A percentile compares a stretch with the other conserved stretches of the same genome.
Conservation (phyloP, 371 early-diverging fungal genomes). For the Choanephora cucurbitarum region DNA sequence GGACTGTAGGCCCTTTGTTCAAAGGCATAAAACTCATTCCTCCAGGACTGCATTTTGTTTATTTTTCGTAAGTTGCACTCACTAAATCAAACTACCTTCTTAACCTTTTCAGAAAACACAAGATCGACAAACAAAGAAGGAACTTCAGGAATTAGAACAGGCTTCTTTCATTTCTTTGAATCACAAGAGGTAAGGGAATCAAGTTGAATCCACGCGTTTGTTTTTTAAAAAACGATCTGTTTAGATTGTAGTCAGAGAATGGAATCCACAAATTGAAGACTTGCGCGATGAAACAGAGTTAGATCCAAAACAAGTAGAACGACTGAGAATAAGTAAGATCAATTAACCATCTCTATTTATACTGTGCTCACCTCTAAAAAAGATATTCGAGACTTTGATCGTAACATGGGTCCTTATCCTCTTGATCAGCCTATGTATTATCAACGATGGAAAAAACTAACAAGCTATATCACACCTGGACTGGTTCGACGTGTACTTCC, state of each 20-base stretch:
- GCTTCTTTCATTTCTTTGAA: slow-evolving; percentile 76
- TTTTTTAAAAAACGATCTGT: neutral
- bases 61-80: slow-evolving; percentile 72
- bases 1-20: slow-evolving; percentile 91
- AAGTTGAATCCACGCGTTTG: no score
- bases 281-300: slow-evolving; percentile 50
- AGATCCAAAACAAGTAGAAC: slow-evolving; percentile 52
- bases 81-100: no score
- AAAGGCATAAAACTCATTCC: slow-evolving; percentile 93
- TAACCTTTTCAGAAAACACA: no score
- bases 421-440: slow-evolving; percentile 62
- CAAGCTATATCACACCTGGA: slow-evolving; percentile 61
- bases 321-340: slow-evolving; percentile 47
- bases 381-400: slow-evolving; percentile 83
- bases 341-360: neutral
- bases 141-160: slow-evolving; percentile 64
- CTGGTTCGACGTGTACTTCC: slow-evolving; percentile 68
- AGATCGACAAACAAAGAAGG: slow-evolving; percentile 60
- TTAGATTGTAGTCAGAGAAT: slow-evolving; percentile 69
- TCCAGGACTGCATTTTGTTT: slow-evolving; percentile 91
- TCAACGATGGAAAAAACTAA: slow-evolving; percentile 74
- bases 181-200: slow-evolving; percentile 63
- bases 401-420: slow-evolving; percentile 87
- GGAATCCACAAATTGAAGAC: slow-evolving; percentile 66
- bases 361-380: no score